Base-by-base conservation (phyloP, 108 stramenopile species). In the Cylindrotheca fusiformis region DNA sequence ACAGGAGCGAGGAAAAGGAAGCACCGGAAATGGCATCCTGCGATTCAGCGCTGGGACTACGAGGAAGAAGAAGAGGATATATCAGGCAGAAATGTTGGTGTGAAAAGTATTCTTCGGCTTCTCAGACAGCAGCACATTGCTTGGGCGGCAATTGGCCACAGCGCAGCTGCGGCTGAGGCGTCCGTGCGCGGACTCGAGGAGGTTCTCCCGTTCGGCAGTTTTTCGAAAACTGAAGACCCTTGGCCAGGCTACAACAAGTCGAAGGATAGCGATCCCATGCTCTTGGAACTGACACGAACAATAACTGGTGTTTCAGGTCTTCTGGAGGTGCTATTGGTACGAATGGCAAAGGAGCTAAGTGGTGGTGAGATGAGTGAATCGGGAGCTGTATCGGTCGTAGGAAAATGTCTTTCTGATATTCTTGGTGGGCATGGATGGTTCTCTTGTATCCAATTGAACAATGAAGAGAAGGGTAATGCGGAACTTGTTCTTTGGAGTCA, bases 131-230 rank as follows among this genome's bases (percentile, higher is more conserved):
- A 85, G 29, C 82, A 87, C 36, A 87, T 94, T 50, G 84, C 93
- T 29, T 94, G 93, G 93, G 80, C 89, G 45, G 82, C 89, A 2
- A 56, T 89, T 60, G 93, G 93, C 25, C 89, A 94, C 53, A 81
- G 80, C 55, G 93, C 88, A 45, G 86, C 87, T 25, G 57, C 87
- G 33, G 75, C 86, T 29, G 93, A 94, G 59, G 83, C 89, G 36
- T 71, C 87, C 27, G 78, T 73, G 27, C 69, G 93, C 32, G 80
- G 85, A 32, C 59, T 87, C n/a, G 82, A 83, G 44, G 82, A 85
- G 53, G 78, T 83, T 19, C 66, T 84, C 14, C 78, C 82, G 28
- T 92, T 92, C 63, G 90, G 90, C 14, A 81, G 72, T 56, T 79
- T 88, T 41, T 81, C 85, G 6, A 75, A 85, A 48, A 86, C 77